Evolutionary conservation across 1,284 basidiomycete genomes (phyloP).

Genomic region (Cutaneotrichosporon cavernicola): DNA sequence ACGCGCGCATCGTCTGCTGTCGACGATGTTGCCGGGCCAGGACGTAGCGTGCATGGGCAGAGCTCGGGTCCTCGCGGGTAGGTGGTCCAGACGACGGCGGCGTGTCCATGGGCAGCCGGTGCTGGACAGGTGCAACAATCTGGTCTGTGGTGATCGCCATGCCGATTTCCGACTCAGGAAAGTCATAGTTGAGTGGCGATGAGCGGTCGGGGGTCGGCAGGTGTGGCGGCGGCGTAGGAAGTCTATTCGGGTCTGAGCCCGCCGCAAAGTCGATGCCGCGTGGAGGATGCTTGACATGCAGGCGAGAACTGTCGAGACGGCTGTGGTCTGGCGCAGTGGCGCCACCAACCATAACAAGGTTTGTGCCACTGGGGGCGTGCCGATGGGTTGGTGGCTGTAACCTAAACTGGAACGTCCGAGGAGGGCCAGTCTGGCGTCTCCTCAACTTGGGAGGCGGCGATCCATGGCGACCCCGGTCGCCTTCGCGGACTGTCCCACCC

Average conservation of each 20-base stretch:
- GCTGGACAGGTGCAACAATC: conserved; percentile 9
- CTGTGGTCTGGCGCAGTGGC: conserved; percentile 3
- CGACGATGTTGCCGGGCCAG: conserved; percentile 45
- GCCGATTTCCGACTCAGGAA: conserved; percentile 33
- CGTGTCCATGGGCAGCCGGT: conserved; percentile 14
- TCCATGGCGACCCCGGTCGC: neutral
- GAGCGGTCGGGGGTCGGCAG: conserved; percentile 18
- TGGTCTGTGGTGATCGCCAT: conserved; percentile 34
- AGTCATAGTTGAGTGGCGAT: conserved; percentile 17
- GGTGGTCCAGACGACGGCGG: conserved; percentile 10
- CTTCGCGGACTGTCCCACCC: neutral
- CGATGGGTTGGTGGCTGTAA: conserved; percentile 9
- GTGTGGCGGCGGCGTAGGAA: conserved; percentile 12
- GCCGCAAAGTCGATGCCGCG: conserved; percentile 23
- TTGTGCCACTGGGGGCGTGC: conserved; percentile 3
- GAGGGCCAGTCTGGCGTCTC: conserved; percentile 18
- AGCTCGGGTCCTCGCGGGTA: conserved; percentile 21
- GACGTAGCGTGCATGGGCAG: conserved; percentile 38
- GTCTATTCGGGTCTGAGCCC: neutral
- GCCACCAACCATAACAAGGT: conserved; percentile 13
- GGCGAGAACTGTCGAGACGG: conserved; percentile 13
- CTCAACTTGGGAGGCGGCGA: neutral
- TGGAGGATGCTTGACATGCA: neutral
- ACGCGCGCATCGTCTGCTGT: conserved; percentile 39
- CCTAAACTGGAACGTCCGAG: conserved; percentile 22